phyloP scores from a whole-genome alignment of 805 yeast genomes.

The Zygosaccharomyces bisporus region DNA sequence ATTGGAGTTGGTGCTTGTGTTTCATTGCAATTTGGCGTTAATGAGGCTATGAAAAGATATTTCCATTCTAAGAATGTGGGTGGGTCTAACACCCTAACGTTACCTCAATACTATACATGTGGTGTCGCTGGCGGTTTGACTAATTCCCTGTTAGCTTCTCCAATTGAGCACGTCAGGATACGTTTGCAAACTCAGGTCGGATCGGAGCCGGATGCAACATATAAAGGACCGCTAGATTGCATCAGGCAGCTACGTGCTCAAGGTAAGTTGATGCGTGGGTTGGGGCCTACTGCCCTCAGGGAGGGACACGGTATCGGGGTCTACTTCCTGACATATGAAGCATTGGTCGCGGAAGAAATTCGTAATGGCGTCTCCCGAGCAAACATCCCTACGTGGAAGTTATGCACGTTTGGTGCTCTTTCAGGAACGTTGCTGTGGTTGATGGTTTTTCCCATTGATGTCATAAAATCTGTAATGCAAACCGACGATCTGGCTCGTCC shows the following conservation, averaged over 20 bases:
- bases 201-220: conserved; percentile 44
- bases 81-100: conserved; percentile 38
- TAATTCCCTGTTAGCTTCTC: conserved; percentile 83
- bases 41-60: conserved; percentile 86
- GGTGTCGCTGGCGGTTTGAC: conserved; percentile 94
- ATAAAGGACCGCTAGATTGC: conserved; percentile 50
- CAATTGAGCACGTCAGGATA: conserved; percentile 93
- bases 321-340: conserved; percentile 89
- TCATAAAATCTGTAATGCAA: conserved; percentile 85
- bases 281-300: conserved; percentile 76
- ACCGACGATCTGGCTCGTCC: conserved; percentile 62
- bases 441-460: conserved; percentile 82
- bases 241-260: conserved; percentile 48
- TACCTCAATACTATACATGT: conserved; percentile 68
- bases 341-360: conserved; percentile 57
- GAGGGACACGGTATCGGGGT: conserved; percentile 87
- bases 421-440: conserved; percentile 91
- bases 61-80: conserved; percentile 44
- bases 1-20: conserved; percentile 98
- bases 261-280: conserved; percentile 72
- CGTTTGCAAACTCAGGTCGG: conserved; percentile 77
- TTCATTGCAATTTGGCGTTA: conserved; percentile 91
- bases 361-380: conserved; percentile 46
- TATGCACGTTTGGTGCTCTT: conserved; percentile 83
- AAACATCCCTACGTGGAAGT: conserved; percentile 84